phyloP scores from a whole-genome alignment of 345 rosid genomes.

The Euphorbia tirucalli region DNA sequence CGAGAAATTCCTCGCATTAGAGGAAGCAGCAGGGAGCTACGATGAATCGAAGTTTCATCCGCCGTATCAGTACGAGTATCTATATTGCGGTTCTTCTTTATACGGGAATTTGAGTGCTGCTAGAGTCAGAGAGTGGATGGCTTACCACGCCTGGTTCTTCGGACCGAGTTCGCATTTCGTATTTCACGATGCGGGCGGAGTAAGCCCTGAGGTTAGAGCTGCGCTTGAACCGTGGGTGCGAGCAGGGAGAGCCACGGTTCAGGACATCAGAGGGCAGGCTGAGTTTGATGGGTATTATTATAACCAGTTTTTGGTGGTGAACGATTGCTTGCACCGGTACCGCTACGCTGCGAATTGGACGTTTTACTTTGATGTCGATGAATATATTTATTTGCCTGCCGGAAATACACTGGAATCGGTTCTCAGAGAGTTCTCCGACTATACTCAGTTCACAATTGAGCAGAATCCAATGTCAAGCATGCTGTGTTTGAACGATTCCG shows the following conservation, averaged over 20 bases:
- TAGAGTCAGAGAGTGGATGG: conserved; percentile 86
- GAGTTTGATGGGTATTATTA: conserved; percentile 77
- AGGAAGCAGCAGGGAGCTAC: conserved; percentile 60
- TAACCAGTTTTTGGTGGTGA: conserved; percentile 83
- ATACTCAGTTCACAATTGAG: conserved; percentile 85
- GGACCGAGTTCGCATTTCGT: conserved; percentile 84
- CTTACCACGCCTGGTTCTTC: conserved; percentile 87
- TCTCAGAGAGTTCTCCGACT: conserved; percentile 47
- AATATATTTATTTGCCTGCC: conserved; percentile 65
- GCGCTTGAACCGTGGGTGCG: conserved; percentile 75
- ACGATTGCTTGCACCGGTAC: conserved; percentile 76
- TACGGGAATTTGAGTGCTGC: conserved; percentile 68
- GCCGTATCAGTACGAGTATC: conserved; percentile 63
- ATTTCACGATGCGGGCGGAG: conserved; percentile 87
- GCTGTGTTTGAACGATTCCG: conserved; percentile 69
- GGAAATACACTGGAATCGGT: conserved; percentile 56
- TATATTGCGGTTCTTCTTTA: conserved; percentile 81
- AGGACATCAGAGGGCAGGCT: conserved; percentile 64
- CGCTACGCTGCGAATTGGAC: conserved; percentile 73
- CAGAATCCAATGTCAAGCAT: conserved; percentile 82
- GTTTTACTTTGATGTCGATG: conserved; percentile 84
- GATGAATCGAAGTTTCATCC: conserved; percentile 45
- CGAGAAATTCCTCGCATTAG: conserved; percentile 58
- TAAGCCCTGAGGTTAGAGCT: conserved; percentile 51
- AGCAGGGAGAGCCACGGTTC: conserved; percentile 69